Base-by-base conservation (phyloP, 2,329 filamentous ascomycete species). In the Cytospora leucostoma region DNA sequence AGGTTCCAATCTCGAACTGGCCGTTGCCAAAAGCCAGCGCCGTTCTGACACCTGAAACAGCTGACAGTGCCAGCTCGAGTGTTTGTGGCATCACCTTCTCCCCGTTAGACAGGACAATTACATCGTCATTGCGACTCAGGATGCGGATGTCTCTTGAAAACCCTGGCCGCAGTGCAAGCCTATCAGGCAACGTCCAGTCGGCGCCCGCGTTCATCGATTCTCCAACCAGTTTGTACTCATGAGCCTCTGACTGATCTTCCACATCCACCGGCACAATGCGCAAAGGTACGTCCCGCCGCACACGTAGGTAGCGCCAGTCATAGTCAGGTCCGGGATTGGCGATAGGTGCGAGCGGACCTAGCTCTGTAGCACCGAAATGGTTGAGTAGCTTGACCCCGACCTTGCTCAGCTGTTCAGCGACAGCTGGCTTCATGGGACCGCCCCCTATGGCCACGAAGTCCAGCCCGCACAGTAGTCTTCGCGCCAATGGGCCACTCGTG, bases 301-400 rank as follows among this genome's bases (percentile, higher is more conserved):
- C 2, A 27, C 35, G 53, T 11, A 40, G 15, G 3, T 56, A 56
- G 6, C 35, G 35, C 33, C 35, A 56, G 12, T 56, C 35, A 27
- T 40, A 40, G 2, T 32, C 53, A 4, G 8, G 3, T 1, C n/a
- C 53, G 38, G 53, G 53, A 27, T 27, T 21, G 11, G 33, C 15
- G 35, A 56, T 27, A 17, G 53, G 35, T 21, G 35, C 35, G n/a
- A 56, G 35, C 2, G 53, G 17, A 3, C 53, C 35, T 2, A 40
- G 19, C 35, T 56, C 53, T 13, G 53, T 56, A 10, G 35, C 34
- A 27, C 53, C 53, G 53, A 44, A 56, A 8, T 56, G 53, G 35
- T 32, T 27, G 35, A 56, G 35, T 10, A 56, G 35, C 53, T 44
- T 56, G 34, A 56, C 6, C 12, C 53, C 53, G 11, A 13, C 4